Percentiles rank a stretch among this genome's conserved stretches.
phyloP scores from a whole-genome alignment of 345 rosid species.

The Cochlearia excelsa region DNA sequence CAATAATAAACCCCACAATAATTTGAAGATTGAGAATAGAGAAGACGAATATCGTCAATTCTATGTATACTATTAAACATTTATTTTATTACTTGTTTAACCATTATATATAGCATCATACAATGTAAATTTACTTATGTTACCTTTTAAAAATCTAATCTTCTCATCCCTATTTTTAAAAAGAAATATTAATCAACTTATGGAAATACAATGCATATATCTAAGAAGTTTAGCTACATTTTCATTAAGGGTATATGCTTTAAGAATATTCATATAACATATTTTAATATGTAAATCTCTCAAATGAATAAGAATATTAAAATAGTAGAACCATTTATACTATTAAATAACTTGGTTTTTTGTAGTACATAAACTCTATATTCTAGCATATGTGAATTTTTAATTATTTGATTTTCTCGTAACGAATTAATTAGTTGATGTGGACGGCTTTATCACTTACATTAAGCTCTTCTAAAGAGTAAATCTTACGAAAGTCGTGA shows the following conservation, averaged over 20 bases:
- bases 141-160: no score
- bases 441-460: not conserved
- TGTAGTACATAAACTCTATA: not conserved
- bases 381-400: not conserved
- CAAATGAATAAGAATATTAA: no score
- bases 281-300: no score
- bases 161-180: no score
- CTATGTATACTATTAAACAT: not conserved
- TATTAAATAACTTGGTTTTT: not conserved
- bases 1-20: constrained; percentile 14
- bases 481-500: constrained; percentile 17
- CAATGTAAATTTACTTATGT: no score
- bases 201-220: no score
- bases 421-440: constrained; percentile 1
- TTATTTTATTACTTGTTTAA: not conserved
- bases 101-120: no score
- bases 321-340: not conserved
- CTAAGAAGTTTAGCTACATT: no score
- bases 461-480: not conserved
- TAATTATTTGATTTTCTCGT: not conserved
- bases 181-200: no score
- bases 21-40: constrained; percentile 4
- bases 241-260: no score
- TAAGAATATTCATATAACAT: no score
- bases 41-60: constrained; percentile 16